These are phyloP conservation scores for Spergularia azorica DNA, from an alignment of 179 eudicot species.

Conservation along the genomic window DNA sequence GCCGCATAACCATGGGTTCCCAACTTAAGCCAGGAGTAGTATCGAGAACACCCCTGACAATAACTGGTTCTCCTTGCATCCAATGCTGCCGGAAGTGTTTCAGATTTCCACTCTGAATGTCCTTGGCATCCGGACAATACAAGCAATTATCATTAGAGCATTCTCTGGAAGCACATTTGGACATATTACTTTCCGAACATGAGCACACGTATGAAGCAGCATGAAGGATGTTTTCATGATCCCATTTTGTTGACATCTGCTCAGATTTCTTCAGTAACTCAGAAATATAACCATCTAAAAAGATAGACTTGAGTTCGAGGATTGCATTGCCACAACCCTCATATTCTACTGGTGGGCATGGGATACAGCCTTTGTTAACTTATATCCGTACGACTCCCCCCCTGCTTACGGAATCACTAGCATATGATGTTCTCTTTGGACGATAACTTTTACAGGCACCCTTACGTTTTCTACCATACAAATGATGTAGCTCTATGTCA, in stretches of 20 bases:
- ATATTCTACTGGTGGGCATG: slow-evolving; percentile 50
- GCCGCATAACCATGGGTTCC: slow-evolving; percentile 90
- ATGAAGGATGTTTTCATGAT: slow-evolving; percentile 17
- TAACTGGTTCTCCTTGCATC: slow-evolving; percentile 65
- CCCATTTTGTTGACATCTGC: slow-evolving; percentile 22
- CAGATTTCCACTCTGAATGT: slow-evolving; percentile 38
- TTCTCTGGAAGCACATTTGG: slow-evolving; percentile 51
- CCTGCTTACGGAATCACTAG: background rate
- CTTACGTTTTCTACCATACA: slow-evolving; percentile 35
- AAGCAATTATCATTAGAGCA: slow-evolving; percentile 40
- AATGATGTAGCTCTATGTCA: slow-evolving; percentile 30
- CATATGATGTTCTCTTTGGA: background rate
- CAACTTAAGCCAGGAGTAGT: slow-evolving; percentile 68
- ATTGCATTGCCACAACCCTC: slow-evolving; percentile 61
- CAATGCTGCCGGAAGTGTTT: slow-evolving; percentile 64
- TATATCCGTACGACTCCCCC: slow-evolving; percentile 49
- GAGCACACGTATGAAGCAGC: slow-evolving; percentile 33
- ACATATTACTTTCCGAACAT: slow-evolving; percentile 30
- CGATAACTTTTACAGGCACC: too few species aligned
- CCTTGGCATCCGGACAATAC: slow-evolving; percentile 49
- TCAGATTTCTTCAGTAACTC: slow-evolving; percentile 47
- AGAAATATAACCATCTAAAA: slow-evolving; percentile 35
- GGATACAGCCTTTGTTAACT: slow-evolving; percentile 51
- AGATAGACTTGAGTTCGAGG: slow-evolving; percentile 44
- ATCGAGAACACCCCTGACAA: slow-evolving; percentile 59